Percentiles rank a stretch among this genome's conserved stretches.
These are phyloP conservation scores for Melaleuca quinquenervia DNA, from an alignment of 345 rosid species.

Conservation along the genomic window DNA sequence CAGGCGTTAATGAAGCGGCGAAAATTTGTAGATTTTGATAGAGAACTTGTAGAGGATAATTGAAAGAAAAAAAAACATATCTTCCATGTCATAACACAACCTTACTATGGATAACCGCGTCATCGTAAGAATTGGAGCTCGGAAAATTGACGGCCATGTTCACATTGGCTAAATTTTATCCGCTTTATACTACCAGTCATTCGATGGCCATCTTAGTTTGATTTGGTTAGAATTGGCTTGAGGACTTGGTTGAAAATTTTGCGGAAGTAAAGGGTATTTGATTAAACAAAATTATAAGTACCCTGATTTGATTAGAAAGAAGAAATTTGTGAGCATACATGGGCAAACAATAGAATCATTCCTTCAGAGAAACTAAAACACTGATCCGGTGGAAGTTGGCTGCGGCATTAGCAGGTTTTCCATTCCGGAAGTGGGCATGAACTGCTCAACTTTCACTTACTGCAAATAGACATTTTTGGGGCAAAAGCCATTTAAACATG, in stretches of 20 bases:
- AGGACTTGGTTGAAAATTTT: neutral
- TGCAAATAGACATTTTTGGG: neutral
- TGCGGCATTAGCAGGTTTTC: neutral
- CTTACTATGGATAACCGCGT: neutral
- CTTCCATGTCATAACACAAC: neutral
- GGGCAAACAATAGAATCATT: neutral
- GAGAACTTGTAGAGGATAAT: neutral
- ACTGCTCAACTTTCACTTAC: neutral
- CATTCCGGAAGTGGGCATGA: rapidly evolving
- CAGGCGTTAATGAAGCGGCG: neutral
- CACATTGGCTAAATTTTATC: neutral
- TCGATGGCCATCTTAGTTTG: neutral
- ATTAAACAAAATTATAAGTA: neutral
- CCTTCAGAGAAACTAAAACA: neutral
- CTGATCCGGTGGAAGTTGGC: neutral
- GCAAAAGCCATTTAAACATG: neutral
- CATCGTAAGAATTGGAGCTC: neutral
- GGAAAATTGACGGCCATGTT: neutral
- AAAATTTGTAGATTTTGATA: neutral
- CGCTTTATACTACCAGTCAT: neutral
- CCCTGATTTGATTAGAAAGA: neutral
- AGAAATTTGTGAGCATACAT: neutral
- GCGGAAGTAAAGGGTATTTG: neutral
- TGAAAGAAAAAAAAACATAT: no score
- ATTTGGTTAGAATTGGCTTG: neutral